These are phyloP conservation scores for Debaryomyces robertsiae DNA, from an alignment of 1,139 yeast species.

Conservation along the genomic window DNA sequence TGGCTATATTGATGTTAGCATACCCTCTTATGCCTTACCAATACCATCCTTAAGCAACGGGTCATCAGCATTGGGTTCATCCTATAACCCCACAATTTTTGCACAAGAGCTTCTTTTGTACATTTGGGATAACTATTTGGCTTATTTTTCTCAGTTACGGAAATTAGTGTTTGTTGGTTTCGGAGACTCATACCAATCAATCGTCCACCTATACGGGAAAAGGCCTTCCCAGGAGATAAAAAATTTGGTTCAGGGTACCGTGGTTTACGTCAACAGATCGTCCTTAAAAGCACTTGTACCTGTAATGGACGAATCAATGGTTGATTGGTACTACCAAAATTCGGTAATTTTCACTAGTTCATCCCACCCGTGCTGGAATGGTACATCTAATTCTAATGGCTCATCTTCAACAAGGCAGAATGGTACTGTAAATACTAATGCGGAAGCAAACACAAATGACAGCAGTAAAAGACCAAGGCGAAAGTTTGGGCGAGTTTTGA, in stretches of 20 bases:
- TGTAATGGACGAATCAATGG: constrained; percentile 81
- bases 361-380: constrained; percentile 79
- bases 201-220: constrained; percentile 86
- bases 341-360: constrained; percentile 79
- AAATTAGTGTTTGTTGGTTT: constrained; percentile 82
- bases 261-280: constrained; percentile 68
- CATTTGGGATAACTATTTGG: constrained; percentile 88
- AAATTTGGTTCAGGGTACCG: constrained; percentile 68
- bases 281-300: constrained; percentile 78
- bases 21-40: constrained; percentile 56
- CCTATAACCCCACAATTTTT: constrained; percentile 62
- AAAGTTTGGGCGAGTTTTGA: constrained; percentile 85
- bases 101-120: constrained; percentile 78
- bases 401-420: constrained; percentile 19
- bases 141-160: constrained; percentile 65
- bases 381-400: constrained; percentile 28
- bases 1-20: constrained; percentile 82
- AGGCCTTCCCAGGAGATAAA: constrained; percentile 59
- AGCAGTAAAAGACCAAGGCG: constrained; percentile 77
- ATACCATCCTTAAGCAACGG: constrained; percentile 22
- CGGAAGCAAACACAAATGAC: constrained; percentile 33
- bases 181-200: constrained; percentile 87
- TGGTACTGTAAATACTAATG: constrained; percentile 20
- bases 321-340: constrained; percentile 90
- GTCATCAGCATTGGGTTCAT: constrained; percentile 16